Base-by-base conservation (phyloP, 306 rosid species). In the Canavalia ensiformis region DNA sequence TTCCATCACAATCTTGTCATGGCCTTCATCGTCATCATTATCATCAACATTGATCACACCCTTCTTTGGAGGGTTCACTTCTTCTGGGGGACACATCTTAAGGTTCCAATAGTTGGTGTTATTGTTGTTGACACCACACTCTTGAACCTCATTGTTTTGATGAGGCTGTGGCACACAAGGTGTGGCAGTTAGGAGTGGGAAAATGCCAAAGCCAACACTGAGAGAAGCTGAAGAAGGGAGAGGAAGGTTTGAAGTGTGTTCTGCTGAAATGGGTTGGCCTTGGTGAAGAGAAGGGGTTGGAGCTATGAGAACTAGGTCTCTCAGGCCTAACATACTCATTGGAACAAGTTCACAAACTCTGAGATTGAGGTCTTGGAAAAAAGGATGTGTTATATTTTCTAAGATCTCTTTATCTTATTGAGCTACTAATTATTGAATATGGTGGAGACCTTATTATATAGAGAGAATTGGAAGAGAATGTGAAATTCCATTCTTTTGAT, bases 191-290 rank as follows among this genome's bases (percentile, higher is more conserved):
- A 92, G 80, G 50, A 92, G 95, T 0, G 97, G 97, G 71, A 92
- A 92, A 50, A 92, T 89, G 6, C 95, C 97, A 18, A 90, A 92
- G 8, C 97, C 91, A 30, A 92, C 97, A 34, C 97, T 92, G 11
- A 92, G 91, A 71, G 97, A 41, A 13, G 94, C 74, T 4, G 94
- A 77, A 3, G 94, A 88, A 72, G 92, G 86, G 0, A 86, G 52
- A 47, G 82, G 85, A 10, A 88, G 82, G 69, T 77, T 86, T 13
- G 87, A 77, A 58, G 79, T 87, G 71, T 87, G 88, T 37, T 92
- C 90, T 30, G 90, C 35, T 59, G 92, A 75, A 52, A 85, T 84
- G 86, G 87, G 85, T 86, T 92, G 97, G 76, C 49, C 69, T 1
- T 81, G 94, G 5, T 64, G 93, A 44, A 84, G 67, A 33, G 92